These are phyloP conservation scores for Sporothrix euskadiensis DNA, from an alignment of 2,329 filamentous ascomycete species.

Conservation along the genomic window DNA sequence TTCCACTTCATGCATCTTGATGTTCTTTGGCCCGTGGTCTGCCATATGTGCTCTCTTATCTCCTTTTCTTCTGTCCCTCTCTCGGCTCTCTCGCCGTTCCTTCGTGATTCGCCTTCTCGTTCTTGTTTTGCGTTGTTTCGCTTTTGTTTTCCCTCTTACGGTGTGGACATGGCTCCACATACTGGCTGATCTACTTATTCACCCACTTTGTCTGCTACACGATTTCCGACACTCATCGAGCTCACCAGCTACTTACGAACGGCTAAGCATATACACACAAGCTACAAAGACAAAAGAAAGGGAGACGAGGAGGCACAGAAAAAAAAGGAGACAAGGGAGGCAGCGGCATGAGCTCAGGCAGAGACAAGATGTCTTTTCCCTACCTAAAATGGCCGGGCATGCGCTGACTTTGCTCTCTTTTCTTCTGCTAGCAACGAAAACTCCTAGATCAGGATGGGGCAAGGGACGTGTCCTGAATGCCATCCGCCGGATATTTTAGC, in stretches of 20 bases:
- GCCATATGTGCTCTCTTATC: not conserved
- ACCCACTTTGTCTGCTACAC: not conserved
- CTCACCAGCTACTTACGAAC: not conserved
- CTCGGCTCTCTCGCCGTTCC: not conserved
- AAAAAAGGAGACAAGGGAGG: not conserved
- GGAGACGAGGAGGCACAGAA: not conserved
- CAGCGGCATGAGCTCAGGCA: not conserved
- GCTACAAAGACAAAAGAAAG: not conserved
- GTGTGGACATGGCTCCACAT: not conserved
- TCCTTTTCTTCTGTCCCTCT: not conserved
- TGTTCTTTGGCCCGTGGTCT: not conserved
- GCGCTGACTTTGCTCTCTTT: slow-evolving; percentile 10
- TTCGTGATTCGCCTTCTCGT: not conserved
- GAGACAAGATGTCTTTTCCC: not conserved
- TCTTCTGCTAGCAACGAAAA: slow-evolving; percentile 5
- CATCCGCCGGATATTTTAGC: slow-evolving; percentile 13
- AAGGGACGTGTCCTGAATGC: slow-evolving; percentile 15
- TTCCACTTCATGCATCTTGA: not conserved
- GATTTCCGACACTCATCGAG: not conserved
- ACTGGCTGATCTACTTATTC: not conserved
- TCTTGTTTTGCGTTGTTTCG: not conserved
- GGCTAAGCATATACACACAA: not conserved
- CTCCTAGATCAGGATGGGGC: slow-evolving; percentile 12
- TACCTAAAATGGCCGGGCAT: not conserved
- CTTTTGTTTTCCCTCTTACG: not conserved